Base-by-base conservation (phyloP, 805 yeast species). In the Candida schatavii region DNA sequence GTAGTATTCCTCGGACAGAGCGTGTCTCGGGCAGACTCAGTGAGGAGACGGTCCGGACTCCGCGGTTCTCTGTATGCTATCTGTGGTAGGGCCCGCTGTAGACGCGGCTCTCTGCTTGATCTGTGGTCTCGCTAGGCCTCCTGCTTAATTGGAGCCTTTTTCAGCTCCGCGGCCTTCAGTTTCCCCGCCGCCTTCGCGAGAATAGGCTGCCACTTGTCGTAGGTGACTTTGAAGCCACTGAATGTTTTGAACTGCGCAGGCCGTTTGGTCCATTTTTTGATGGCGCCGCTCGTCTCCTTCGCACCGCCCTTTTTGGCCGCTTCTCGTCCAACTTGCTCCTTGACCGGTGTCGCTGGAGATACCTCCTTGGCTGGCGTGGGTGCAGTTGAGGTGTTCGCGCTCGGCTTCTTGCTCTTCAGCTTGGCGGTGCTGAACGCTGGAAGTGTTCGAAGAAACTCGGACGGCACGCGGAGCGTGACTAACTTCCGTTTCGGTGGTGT, bases 281-380 rank as follows among this genome's bases (percentile, higher is more conserved):
- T 69, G 37, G 47, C 56, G 5, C 73, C 72, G 10, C 66, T 73
- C 0, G 73, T 62, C 40, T 67, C 73, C 46, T 68, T 68, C 30
- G 64, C 54, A 2, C 72, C 73, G 4, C 68, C 59, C 44, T 49
- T 66, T 65, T 36, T 62, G 57, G 42, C 56, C 49, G 44, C 51
- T 52, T 39, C 53, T 50, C 40, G 21, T 25, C 11, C 42, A 33
- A 28, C 19, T 40, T 20, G 43, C 37, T 3, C 34, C 41, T n/a
- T 36, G 42, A 23, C 39, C 26, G 15, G 43, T 47, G 22, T 40
- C 46, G 7, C 46, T 48, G 1, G 45, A 7, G 27, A 23, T 7
- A 23, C 11, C 27, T 23, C 32, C 32, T 29, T 11, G 17, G 14
- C 32, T 5, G 32, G 32, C 17, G 32, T 13, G 14, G 7, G 6